Evolutionary conservation across 1,139 yeast species (phyloP).

Genomic region (Blastobotrys proliferans): DNA sequence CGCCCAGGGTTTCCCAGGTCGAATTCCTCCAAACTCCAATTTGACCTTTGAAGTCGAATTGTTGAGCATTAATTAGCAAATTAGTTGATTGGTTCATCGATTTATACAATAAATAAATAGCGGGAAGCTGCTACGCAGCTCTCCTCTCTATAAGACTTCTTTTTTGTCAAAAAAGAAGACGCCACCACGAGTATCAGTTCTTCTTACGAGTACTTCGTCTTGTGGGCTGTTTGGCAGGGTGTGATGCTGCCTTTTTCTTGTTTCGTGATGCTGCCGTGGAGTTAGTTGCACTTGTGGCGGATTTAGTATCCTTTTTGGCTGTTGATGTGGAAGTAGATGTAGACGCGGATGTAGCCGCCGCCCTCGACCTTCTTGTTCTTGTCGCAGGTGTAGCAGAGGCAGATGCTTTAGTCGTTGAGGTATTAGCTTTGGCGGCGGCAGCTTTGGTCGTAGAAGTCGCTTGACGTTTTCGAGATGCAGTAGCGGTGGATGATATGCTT

Average conservation of each 20-base stretch:
- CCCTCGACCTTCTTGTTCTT: conserved; percentile 13
- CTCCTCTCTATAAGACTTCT: no score
- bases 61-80: conserved; percentile 55
- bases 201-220: conserved; percentile 24
- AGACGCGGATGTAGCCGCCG: conserved; percentile 8
- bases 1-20: conserved; percentile 89
- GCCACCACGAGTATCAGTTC: conserved; percentile 5
- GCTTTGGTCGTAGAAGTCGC: no score
- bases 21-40: conserved; percentile 95
- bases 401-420: conserved; percentile 7
- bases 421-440: conserved; percentile 8
- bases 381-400: conserved; percentile 9
- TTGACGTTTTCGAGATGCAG: no score
- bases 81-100: no score
- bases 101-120: conserved; percentile 8
- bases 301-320: conserved; percentile 5
- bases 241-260: conserved; percentile 7
- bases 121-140: no score
- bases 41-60: conserved; percentile 90
- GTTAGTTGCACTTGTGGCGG: neutral
- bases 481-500: no score
- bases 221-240: conserved; percentile 14
- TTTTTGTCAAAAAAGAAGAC: no score
- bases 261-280: conserved; percentile 3
- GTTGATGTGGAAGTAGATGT: conserved; percentile 13